A percentile compares a stretch with the other conserved stretches of the same genome.
Conservation (phyloP, 2,329 filamentous ascomycete species). For the Fusarium sororula region DNA sequence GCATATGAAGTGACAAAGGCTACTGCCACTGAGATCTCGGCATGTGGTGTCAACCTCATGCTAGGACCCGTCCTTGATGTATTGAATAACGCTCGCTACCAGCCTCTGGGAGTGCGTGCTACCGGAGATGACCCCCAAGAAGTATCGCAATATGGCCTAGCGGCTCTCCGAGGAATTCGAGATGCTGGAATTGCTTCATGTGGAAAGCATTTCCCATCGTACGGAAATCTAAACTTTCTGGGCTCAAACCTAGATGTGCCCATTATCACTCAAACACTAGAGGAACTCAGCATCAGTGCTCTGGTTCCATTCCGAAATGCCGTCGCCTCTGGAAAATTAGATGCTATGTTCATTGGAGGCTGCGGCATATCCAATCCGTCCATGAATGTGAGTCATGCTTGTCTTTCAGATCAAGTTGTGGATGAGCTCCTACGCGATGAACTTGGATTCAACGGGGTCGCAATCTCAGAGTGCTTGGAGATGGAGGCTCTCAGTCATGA, state of each 20-base stretch:
- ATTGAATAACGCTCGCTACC: slow-evolving; percentile 89
- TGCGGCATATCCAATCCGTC: slow-evolving; percentile 91
- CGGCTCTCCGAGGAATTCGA: slow-evolving; percentile 91
- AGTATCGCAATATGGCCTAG: slow-evolving; percentile 90
- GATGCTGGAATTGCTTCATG: slow-evolving; percentile 89
- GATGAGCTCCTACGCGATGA: slow-evolving; percentile 89
- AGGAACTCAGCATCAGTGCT: slow-evolving; percentile 91
- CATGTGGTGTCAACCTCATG: slow-evolving; percentile 95
- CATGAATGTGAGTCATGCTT: slow-evolving; percentile 95
- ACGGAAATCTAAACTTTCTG: slow-evolving; percentile 92
- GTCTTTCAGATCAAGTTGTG: slow-evolving; percentile 90
- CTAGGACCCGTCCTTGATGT: slow-evolving; percentile 94
- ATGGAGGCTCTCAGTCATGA: slow-evolving; percentile 97
- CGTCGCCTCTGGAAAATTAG: slow-evolving; percentile 80
- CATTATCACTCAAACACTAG: slow-evolving; percentile 93
- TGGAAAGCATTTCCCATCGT: slow-evolving; percentile 96
- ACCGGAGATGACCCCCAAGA: slow-evolving; percentile 94
- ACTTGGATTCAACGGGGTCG: slow-evolving; percentile 88
- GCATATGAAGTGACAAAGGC: slow-evolving; percentile 92
- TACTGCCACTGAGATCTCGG: slow-evolving; percentile 89
- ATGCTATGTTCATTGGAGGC: slow-evolving; percentile 95
- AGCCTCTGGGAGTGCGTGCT: slow-evolving; percentile 88
- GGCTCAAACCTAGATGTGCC: slow-evolving; percentile 92
- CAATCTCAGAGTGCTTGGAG: slow-evolving; percentile 93
- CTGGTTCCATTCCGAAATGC: slow-evolving; percentile 92